Conservation (phyloP, 2,329 filamentous ascomycete species). For the Claviceps paspali region DNA sequence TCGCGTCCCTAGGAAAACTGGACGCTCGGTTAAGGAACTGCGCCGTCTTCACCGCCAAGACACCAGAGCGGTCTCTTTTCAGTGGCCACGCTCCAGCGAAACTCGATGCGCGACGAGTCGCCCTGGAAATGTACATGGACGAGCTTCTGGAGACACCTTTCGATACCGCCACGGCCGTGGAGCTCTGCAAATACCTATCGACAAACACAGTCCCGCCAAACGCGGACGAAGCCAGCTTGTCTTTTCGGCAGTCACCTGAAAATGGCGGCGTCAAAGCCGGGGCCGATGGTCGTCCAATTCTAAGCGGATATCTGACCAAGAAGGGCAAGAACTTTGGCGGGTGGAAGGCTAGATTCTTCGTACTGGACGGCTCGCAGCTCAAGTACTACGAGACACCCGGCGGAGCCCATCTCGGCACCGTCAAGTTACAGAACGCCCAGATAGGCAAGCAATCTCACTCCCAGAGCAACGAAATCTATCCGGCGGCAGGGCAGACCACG, state of each 20-base stretch:
- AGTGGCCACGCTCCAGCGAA: constrained; percentile 86
- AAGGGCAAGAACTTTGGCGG: constrained; percentile 96
- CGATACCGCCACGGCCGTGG: constrained; percentile 58
- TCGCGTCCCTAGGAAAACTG: constrained; percentile 61
- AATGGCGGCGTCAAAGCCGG: constrained; percentile 26
- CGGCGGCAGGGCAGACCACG: constrained; percentile 36
- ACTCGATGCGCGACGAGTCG: constrained; percentile 69
- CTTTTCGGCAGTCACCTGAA: constrained; percentile 12
- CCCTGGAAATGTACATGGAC: constrained; percentile 75
- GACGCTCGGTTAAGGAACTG: constrained; percentile 69
- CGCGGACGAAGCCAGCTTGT: constrained; percentile 34
- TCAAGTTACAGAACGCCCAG: constrained; percentile 79
- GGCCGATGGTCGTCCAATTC: constrained; percentile 51
- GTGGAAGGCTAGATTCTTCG: constrained; percentile 73
- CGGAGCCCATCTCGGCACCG: constrained; percentile 79
- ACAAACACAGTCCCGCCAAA: constrained; percentile 47
- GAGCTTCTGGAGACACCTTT: constrained; percentile 70
- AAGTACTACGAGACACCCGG: constrained; percentile 88
- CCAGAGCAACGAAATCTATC: constrained; percentile 30
- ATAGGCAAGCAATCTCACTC: constrained; percentile 76
- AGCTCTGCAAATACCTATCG: constrained; percentile 81
- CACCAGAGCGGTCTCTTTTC: constrained; percentile 77
- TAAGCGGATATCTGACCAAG: constrained; percentile 89
- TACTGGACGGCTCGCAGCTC: constrained; percentile 43
- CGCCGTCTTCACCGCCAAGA: constrained; percentile 53